Conservation (phyloP, 2,329 filamentous ascomycete species). For the Epichloe baconii region DNA sequence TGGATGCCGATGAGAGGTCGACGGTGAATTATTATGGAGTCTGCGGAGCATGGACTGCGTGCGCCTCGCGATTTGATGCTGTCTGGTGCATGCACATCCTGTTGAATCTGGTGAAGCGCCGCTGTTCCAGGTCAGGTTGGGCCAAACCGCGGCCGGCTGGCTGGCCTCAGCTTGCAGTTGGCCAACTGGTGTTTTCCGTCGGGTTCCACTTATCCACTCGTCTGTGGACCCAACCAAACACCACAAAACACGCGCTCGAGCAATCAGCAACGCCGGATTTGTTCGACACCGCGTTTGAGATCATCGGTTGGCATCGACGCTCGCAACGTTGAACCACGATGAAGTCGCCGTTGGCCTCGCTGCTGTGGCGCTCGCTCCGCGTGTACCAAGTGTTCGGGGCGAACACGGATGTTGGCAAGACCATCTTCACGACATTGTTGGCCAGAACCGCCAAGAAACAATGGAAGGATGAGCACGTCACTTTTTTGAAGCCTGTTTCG, state of each 20-base stretch:
- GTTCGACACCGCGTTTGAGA: too few relatives aligned
- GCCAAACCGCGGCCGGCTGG: too few relatives aligned
- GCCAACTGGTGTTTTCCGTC: too few relatives aligned
- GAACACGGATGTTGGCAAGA: conserved; percentile 79
- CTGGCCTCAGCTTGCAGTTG: too few relatives aligned
- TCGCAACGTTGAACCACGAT: conserved; percentile 2
- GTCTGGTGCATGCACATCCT: too few relatives aligned
- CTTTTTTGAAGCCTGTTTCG: conserved; percentile 71
- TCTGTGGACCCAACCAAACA: conserved; percentile 1
- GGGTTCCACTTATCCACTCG: conserved; percentile 1
- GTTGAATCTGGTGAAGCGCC: too few relatives aligned
- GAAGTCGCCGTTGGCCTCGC: conserved; percentile 36
- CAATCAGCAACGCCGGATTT: too few relatives aligned
- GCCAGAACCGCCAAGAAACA: conserved; percentile 44
- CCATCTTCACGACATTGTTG: conserved; percentile 61
- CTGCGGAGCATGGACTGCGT: too few relatives aligned
- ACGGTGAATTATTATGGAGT: too few relatives aligned
- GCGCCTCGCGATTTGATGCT: too few relatives aligned
- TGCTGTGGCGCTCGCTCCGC: conserved; percentile 55
- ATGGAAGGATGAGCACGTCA: conserved; percentile 33
- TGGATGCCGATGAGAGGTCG: too few relatives aligned
- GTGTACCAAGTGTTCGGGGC: conserved; percentile 69
- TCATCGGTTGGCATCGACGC: background rate
- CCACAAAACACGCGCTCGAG: background rate
- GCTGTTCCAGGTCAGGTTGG: too few relatives aligned